A percentile compares a stretch with the other conserved stretches of the same genome.
Conservation (phyloP, 2,329 filamentous ascomycete species). For the Epichloe sibirici region DNA sequence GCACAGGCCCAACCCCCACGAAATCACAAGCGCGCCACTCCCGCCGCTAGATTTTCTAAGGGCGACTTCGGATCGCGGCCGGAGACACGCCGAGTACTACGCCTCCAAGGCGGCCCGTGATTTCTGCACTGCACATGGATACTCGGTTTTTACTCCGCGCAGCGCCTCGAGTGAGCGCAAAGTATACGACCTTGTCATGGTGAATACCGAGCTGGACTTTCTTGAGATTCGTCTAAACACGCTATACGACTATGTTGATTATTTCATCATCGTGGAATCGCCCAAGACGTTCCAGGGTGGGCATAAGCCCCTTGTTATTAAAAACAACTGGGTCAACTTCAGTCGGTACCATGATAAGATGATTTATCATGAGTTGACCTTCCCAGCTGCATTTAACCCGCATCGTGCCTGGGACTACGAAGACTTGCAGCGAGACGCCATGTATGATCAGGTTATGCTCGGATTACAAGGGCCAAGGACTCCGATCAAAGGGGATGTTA, state of each 20-base stretch:
- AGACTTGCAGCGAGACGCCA: conserved; percentile 40
- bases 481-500: conserved; percentile 37
- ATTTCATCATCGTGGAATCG: conserved; percentile 52
- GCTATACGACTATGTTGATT: conserved; percentile 46
- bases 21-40: not conserved
- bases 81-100: not conserved
- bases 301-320: conserved; percentile 41
- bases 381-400: conserved; percentile 28
- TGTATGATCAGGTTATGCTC: conserved; percentile 45
- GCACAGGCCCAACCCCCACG: not conserved
- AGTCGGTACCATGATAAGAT: conserved; percentile 44
- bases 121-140: conserved; percentile 22
- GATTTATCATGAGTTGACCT: conserved; percentile 43
- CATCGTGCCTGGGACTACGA: conserved; percentile 36
- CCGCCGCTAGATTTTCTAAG: not conserved
- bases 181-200: conserved; percentile 43
- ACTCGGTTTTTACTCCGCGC: conserved; percentile 16
- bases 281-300: conserved; percentile 44
- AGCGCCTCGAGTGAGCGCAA: conserved; percentile 14
- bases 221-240: conserved; percentile 51
- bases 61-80: not conserved
- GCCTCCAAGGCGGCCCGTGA: conserved; percentile 6
- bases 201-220: conserved; percentile 53
- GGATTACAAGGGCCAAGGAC: conserved; percentile 27
- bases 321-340: conserved; percentile 40